phyloP scores from a whole-genome alignment of 2,329 filamentous ascomycete genomes.

The Phyllosticta citriasiana region DNA sequence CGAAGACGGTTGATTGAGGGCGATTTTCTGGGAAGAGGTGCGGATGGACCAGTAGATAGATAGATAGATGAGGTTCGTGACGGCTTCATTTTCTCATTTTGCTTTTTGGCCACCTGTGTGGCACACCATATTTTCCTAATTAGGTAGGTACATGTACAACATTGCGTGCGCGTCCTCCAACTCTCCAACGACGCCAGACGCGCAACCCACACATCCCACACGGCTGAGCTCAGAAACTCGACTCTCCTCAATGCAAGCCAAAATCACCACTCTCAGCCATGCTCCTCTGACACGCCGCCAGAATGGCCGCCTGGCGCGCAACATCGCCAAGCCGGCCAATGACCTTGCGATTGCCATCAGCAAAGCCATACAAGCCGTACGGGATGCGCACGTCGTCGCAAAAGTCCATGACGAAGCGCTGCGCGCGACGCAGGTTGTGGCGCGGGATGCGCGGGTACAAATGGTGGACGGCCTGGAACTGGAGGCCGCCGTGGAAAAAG shows the following conservation, averaged over 20 bases:
- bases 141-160: too few relatives aligned
- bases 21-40: too few relatives aligned
- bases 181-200: too few relatives aligned
- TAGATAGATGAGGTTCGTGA: too few relatives aligned
- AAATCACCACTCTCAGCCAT: constrained; percentile 24
- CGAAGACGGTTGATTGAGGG: too few relatives aligned
- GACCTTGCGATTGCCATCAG: constrained; percentile 52
- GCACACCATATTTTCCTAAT: too few relatives aligned
- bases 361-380: constrained; percentile 52
- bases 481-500: constrained; percentile 61
- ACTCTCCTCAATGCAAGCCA: constrained; percentile 1
- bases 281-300: constrained; percentile 45
- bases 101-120: too few relatives aligned
- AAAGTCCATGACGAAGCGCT: constrained; percentile 52
- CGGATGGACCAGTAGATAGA: too few relatives aligned
- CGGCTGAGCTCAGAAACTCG: too few relatives aligned
- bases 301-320: constrained; percentile 48
- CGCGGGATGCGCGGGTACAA: constrained; percentile 58
- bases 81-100: too few relatives aligned
- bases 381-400: constrained; percentile 54
- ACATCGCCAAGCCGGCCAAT: constrained; percentile 48
- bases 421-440: constrained; percentile 54
- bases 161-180: too few relatives aligned
- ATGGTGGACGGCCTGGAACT: constrained; percentile 65
- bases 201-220: too few relatives aligned